These are phyloP conservation scores for Anaeromyces robustus DNA, from an alignment of 192 early-diverging fungal genomes.

Conservation along the genomic window DNA sequence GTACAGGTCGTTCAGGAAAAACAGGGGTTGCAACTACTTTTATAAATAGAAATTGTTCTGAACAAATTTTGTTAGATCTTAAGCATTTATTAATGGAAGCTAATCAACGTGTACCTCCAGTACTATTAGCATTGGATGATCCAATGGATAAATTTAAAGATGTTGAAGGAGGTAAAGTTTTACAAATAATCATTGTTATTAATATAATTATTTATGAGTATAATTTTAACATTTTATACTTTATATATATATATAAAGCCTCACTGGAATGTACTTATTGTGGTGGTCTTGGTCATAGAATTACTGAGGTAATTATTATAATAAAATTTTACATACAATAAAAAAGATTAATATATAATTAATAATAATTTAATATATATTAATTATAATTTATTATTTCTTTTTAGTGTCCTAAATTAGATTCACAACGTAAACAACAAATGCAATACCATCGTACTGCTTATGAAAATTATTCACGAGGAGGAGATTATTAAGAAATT, in stretches of 20 bases:
- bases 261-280: slow-evolving; percentile 71
- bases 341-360: too few relatives aligned
- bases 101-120: slow-evolving; percentile 81
- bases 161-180: slow-evolving; percentile 31
- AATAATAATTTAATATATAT: too few relatives aligned
- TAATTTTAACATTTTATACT: too few relatives aligned
- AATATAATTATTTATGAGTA: too few relatives aligned
- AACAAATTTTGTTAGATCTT: slow-evolving; percentile 86
- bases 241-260: slow-evolving; percentile 13
- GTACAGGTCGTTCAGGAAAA: slow-evolving; percentile 91
- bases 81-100: slow-evolving; percentile 85
- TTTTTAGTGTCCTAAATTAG: slow-evolving; percentile 25
- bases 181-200: not conserved
- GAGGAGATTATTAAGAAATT: not conserved
- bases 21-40: slow-evolving; percentile 96
- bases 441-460: not conserved
- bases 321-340: not conserved
- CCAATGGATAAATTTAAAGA: slow-evolving; percentile 71
- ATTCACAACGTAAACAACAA: slow-evolving; percentile 20
- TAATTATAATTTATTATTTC: slow-evolving; percentile 35
- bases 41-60: slow-evolving; percentile 77
- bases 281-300: slow-evolving; percentile 86
- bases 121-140: slow-evolving; percentile 70
- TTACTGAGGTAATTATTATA: slow-evolving; percentile 19
- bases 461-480: not conserved